phyloP scores from a whole-genome alignment of 495 filamentous ascomycete species.

The Schizothecium vesticola region DNA sequence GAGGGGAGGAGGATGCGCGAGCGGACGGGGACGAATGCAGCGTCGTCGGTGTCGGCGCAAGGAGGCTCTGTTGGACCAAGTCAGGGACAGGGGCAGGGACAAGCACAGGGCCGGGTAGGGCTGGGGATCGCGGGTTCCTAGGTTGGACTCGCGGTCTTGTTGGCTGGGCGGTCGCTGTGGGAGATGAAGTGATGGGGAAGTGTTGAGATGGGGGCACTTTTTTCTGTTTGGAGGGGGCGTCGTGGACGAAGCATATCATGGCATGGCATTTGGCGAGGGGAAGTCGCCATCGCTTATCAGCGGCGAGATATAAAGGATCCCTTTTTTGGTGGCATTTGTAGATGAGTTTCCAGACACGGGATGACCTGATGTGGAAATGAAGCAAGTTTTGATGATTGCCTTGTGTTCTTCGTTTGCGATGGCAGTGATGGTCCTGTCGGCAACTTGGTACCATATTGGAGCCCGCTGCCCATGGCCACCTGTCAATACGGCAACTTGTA shows the following conservation, averaged over 20 bases:
- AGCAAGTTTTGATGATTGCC: neutral
- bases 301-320: neutral
- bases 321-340: neutral
- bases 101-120: neutral
- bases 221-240: neutral
- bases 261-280: neutral
- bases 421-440: neutral
- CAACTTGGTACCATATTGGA: too few relatives aligned
- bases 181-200: neutral
- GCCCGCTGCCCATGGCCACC: too few relatives aligned
- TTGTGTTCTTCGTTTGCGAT: neutral
- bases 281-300: too few relatives aligned
- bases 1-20: constrained; percentile 86
- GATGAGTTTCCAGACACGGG: neutral
- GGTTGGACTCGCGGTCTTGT: neutral
- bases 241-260: neutral
- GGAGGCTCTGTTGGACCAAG: neutral
- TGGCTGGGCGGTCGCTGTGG: neutral
- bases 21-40: constrained; percentile 36
- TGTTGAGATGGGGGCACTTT: neutral
- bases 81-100: neutral
- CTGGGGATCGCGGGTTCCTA: neutral
- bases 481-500: too few relatives aligned
- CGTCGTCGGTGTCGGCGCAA: neutral
- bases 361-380: neutral